Base-by-base conservation (phyloP, 1,284 basidiomycete species). In the Tylopilus sp. region DNA sequence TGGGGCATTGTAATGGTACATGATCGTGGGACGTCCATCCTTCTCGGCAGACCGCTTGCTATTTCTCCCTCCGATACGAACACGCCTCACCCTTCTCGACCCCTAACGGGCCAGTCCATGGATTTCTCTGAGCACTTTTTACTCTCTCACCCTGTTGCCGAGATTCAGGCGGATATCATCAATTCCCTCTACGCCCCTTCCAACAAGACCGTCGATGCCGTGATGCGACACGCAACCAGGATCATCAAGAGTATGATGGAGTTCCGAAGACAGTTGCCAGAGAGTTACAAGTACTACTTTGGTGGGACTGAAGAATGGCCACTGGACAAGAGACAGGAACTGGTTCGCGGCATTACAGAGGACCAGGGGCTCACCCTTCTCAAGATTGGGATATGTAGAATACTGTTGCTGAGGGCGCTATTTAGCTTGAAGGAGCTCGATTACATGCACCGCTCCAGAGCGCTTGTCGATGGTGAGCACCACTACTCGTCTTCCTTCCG, bases 81-180 rank as follows among this genome's bases (percentile, higher is more conserved):
- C 67, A 89, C 89, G 0, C 86, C 88, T 0, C 80, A 77, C 36
- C 87, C 89, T 0, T 73, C 76, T 35, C 82, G 82, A 6, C 64
- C 75, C 28, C 73, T 78, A 52, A 72, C 74, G 13, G 67, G 68
- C 15, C 72, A 72, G 44, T 71, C 65, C 26, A 55, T 65, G 33
- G 75, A 80, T 49, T 77, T 62, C 58, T 87, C 86, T 3, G 86
- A 88, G 57, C 87, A 91, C 63, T 90, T 90, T 64, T 75, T 84
- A 44, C 72, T 83, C 17, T 87, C 84, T 24, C 79, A 82, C 41
- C 83, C 85, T 15, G 76, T 90, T 47, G 84, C 85, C 20, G 86
- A 89, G 56, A 88, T 92, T 50, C 90, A 92, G 58, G 89, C 88
- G 4, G 89, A 92, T 58, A 89, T 92, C 55, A 87, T 92, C 72